phyloP scores from a whole-genome alignment of 495 filamentous ascomycete genomes.

The Tuber microsphaerosporum region DNA sequence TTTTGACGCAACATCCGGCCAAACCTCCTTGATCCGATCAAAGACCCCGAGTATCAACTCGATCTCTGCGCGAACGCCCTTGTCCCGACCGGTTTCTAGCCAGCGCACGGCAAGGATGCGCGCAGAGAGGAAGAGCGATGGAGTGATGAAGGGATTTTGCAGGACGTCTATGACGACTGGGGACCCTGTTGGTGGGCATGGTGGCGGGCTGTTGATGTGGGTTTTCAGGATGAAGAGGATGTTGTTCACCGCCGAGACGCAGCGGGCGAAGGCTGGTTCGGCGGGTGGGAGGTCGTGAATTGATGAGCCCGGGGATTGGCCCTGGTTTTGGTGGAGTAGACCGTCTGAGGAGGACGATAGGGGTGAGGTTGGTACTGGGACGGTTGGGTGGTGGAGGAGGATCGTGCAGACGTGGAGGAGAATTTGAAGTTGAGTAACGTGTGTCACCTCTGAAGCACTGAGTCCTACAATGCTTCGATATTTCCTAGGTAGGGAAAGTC shows the following conservation, averaged over 20 bases:
- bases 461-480: constrained; percentile 29
- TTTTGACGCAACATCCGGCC: constrained; percentile 23
- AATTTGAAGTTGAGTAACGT: constrained; percentile 32
- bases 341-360: neutral
- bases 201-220: constrained; percentile 16
- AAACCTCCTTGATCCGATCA: constrained; percentile 22
- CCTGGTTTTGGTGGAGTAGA: neutral
- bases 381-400: constrained; percentile 28
- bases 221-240: constrained; percentile 24
- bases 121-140: constrained; percentile 21
- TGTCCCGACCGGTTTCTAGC: constrained; percentile 20
- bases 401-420: constrained; percentile 37
- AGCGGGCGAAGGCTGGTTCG: constrained; percentile 19
- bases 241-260: constrained; percentile 18
- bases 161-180: constrained; percentile 20
- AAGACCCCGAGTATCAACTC: constrained; percentile 27
- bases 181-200: constrained; percentile 1
- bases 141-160: constrained; percentile 31
- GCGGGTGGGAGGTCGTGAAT: constrained; percentile 7
- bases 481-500: constrained; percentile 29
- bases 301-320: constrained; percentile 22
- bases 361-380: constrained; percentile 5
- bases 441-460: constrained; percentile 18
- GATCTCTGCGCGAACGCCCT: constrained; percentile 16
- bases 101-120: constrained; percentile 26